Base-by-base conservation (phyloP, 345 rosid genomes). In the Trapa incisa region DNA sequence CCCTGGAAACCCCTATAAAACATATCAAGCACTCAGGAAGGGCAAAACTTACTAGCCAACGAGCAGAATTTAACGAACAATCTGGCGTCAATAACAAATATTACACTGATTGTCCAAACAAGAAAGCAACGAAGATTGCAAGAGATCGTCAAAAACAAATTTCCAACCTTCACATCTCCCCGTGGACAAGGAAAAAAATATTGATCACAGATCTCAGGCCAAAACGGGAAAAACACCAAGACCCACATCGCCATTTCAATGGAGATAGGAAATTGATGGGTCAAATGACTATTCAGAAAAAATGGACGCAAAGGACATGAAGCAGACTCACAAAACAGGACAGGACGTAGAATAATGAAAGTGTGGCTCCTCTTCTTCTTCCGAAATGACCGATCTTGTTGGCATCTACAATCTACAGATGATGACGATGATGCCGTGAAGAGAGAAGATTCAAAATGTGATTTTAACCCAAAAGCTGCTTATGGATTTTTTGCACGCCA, bases 401-500 rank as follows among this genome's bases (percentile, higher is more conserved):
- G 56, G 67, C 67, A 22, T 22, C 29, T 22, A 22, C 29, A 22
- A 70, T 70, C 72, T 70, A 38, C 11, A 39, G 35, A 61, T 22
- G 29, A 22, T 47, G 61, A 35, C 35, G 16, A 64, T 17, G 37
- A 41, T 13, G 35, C 29, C 62, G 33, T 10, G 35, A 33, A 64
- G 66, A 45, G 65, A 29, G 13, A 22, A 22, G 17, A 64, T 33
- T 15, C 13, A 37, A 5, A 38, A 37, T 64, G 66, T 64, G 66
- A 22, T 64, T 39, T 37, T 64, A 37, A 64, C 66, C 29, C 45
- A 43, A 65, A 71, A 71, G 65, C 74, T 58, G 74, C 74, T 22
- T 61, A 66, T 57, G 74, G 66, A 58, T 65, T 53, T 66, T 71
- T 65, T 58, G 74, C 74, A 65, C 69, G 65, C 69, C 74, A 65